Evolutionary conservation across 2,329 filamentous ascomycete species (phyloP).

Genomic region (Fulvia fulva): DNA sequence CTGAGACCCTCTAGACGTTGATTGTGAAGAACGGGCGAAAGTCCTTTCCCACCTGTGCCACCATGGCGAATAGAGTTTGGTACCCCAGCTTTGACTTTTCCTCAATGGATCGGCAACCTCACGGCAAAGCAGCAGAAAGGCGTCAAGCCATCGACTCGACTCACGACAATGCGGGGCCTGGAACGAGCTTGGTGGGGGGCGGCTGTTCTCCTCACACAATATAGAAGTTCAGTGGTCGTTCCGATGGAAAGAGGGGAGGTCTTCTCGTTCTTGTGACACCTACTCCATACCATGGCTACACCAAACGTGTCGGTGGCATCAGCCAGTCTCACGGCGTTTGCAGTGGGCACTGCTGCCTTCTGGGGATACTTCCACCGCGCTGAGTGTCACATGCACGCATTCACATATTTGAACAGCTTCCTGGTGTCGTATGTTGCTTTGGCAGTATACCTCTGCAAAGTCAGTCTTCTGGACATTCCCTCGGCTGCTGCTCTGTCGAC

Average conservation of each 20-base stretch:
- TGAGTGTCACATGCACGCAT: constrained; percentile 30
- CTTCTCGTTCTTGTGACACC: neutral
- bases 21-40: neutral
- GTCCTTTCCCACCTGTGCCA: neutral
- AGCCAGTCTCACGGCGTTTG: constrained; percentile 5
- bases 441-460: constrained; percentile 16
- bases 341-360: constrained; percentile 17
- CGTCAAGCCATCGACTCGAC: neutral
- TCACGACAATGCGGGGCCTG: constrained; percentile 3
- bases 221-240: neutral
- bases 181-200: neutral
- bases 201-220: neutral
- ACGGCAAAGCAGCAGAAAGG: constrained; percentile 3
- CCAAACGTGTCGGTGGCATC: neutral
- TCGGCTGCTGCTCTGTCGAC: constrained; percentile 13
- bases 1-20: neutral
- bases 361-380: constrained; percentile 25
- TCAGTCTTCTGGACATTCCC: constrained; percentile 13
- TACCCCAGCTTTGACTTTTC: neutral
- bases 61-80: neutral
- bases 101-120: neutral
- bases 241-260: neutral
- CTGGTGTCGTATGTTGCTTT: constrained; percentile 15
- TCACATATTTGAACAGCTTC: constrained; percentile 23
- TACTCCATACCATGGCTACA: neutral